Evolutionary conservation across 163 green algal species (phyloP), one percentile per base, ranked within the genome.

Genomic region (Volvox carteri): DNA sequence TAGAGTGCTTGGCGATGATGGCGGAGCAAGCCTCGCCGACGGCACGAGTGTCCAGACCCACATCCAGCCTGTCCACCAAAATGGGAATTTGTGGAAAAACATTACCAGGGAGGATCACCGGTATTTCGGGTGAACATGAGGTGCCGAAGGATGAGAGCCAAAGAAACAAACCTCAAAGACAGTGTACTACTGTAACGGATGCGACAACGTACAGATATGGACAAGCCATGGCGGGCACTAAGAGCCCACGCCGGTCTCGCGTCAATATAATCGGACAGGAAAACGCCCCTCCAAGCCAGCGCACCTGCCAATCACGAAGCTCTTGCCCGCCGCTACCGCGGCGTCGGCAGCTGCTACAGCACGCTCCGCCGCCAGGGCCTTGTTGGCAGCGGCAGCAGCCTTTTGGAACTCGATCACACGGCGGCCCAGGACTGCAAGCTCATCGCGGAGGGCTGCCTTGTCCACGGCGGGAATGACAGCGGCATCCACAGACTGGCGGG

Each of bases 371-470:
- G 94, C 94, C 11, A 94, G 88, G 14, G 93, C 92, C 91, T 98
- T 98, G 91, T 97, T 98, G 48, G 92, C 96, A 0, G 93, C 95
- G 1, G 93, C 94, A 5, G 93, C 93, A n/a, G 68, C 68, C 84
- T 89, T 89, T 68, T 89, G 84, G 48, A 48, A 78, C 39, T 91
- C 79, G 37, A 76, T 44, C 56, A 86, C 41, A 70, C 83, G 35
- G 88, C 95, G 96, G 23, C 58, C 79, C 70, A 98, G 92, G 9
- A 37, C 91, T 37, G 85, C 52, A 50, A 98, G 68, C 60, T 90
- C 23, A 12, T 96, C 94, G 0, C 95, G 92, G 33, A 99, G 92
- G n/a, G 75, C 50, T 4, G 94, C 95, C 91, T 99, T 99, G 39
- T 86, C 50, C 1, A 93, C 90, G 0, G 94, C 93, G 44, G 96